Base-by-base conservation (phyloP, 2,329 filamentous ascomycete genomes). In the Aspergillus thermomutatus region DNA sequence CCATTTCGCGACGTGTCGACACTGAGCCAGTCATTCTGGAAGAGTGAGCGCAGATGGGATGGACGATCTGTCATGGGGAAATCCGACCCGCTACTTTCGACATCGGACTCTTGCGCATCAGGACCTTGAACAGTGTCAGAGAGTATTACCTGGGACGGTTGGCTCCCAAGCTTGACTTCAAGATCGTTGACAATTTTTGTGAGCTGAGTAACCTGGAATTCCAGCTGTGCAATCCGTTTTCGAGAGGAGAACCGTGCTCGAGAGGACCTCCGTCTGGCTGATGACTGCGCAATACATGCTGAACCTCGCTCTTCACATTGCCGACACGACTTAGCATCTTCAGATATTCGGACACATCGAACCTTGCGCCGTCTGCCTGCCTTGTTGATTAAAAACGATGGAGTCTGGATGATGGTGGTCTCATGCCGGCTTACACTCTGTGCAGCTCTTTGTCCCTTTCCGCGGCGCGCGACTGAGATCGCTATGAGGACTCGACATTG, bases 381-480 rank as follows among this genome's bases (percentile, higher is more conserved):
- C 25, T 34, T 31, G 11, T n/a, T 23, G 14, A 27, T 40, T n/a
- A 43, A 41, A 47, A 43, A 28, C 4, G 19, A 17, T n/a, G 8
- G 5, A 43, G 21, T 37, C 40, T 4, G 10, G 17, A 51, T 37
- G 25, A 21, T n/a, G 3, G 47, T 21, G 5, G 7, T 45, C 5
- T 4, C 11, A 48, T 19, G n/a, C 23, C 31, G 43, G 59, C 58
- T 37, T 58, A 64, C 62, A 64, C 46, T 64, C 62, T 11, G 58
- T 61, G 58, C 62, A 64, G 50, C 62, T 64, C 40, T 57, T 64
- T 8, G 62, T 62, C 10, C 62, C 62, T 40, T 58, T 64, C 11
- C 61, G 57, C 25, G 55, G 23, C 11, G 49, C 47, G 19, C 47
- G 10, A 14, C 5, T 46, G 1, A 23, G 4, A 10, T 54, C 40